Base-by-base conservation (phyloP, 345 rosid species). In the Brassica rapa region DNA sequence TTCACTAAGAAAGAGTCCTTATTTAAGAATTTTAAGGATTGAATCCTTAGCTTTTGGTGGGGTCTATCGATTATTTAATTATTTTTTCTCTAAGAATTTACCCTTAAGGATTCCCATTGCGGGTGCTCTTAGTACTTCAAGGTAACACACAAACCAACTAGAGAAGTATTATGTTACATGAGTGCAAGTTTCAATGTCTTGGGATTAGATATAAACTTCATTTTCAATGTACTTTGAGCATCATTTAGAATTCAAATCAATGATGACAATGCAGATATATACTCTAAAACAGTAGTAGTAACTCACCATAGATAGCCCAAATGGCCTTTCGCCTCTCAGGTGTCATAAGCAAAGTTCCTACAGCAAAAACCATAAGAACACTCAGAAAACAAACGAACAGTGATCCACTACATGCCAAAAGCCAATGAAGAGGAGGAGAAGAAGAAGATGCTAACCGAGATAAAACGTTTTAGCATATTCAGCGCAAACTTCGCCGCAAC, bases 401-500 rank as follows among this genome's bases (percentile, higher is more conserved):
- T 35, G 37, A 41, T n/a, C 51, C 51, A 24, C 3, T 8, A 71
- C 49, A 70, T 1, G 3, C 25, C 56, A 60, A 80, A 59, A 59
- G 30, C 25, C 33, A 71, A 43, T 43, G 51, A 43, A 11, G 51
- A 43, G 51, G 4, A 3, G 4, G 6, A 5, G 37, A 6, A 6
- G 37, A 33, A 33, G 37, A 60, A 66, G 37, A 80, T 60, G 67
- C 86, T 75, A 72, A 90, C 96, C 96, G 77, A 91, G 84, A 81
- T 88, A 89, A 80, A 89, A 89, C 1, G 96, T 91, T 77, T 91
- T 91, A 65, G 96, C 93, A 80, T 91, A 91, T 79, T 91, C 96
- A 0, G 96, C 96, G 43, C 93, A 91, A 78, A 91, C 87, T 88
- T 91, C 91, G 8, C 93, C 93, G 63, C 93, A 89, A 2, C 96